Evolutionary conservation across 2,329 filamentous ascomycete genomes (phyloP).

Genomic region (Cladophialophora exuberans): DNA sequence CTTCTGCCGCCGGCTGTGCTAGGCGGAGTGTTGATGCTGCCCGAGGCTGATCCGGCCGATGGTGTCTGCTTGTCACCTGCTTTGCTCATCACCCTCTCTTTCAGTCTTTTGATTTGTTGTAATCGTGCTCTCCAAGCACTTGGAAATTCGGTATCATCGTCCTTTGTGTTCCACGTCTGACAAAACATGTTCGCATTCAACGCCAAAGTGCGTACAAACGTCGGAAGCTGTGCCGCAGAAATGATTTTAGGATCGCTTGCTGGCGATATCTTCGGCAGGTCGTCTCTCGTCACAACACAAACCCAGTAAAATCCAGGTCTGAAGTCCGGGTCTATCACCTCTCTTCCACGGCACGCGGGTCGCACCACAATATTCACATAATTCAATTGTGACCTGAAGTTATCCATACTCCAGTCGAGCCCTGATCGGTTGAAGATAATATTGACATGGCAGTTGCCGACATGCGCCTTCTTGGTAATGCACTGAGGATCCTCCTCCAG

Average conservation of each 20-base stretch:
- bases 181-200: conserved; percentile 94
- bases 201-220: conserved; percentile 84
- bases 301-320: conserved; percentile 75
- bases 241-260: conserved; percentile 89
- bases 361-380: conserved; percentile 96
- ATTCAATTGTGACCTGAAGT: conserved; percentile 93
- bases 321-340: conserved; percentile 38
- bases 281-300: conserved; percentile 82
- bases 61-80: conserved; percentile 18
- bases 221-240: conserved; percentile 76
- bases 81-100: conserved; percentile 56
- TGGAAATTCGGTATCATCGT: conserved; percentile 75
- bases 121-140: conserved; percentile 89
- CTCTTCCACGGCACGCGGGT: conserved; percentile 61
- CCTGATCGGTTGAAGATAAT: conserved; percentile 98
- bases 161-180: conserved; percentile 71
- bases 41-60: neutral
- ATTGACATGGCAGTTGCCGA: conserved; percentile 97
- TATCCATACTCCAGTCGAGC: conserved; percentile 84
- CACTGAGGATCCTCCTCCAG: conserved; percentile 74
- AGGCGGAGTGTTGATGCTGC: conserved; percentile 2
- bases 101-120: conserved; percentile 78
- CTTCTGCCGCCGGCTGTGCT: conserved; percentile 17
- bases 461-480: conserved; percentile 87
- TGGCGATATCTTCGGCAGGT: conserved; percentile 89